Evolutionary conservation across 345 rosid genomes (phyloP), one percentile per base, ranked within the genome.

Genomic region (Populus tremula): DNA sequence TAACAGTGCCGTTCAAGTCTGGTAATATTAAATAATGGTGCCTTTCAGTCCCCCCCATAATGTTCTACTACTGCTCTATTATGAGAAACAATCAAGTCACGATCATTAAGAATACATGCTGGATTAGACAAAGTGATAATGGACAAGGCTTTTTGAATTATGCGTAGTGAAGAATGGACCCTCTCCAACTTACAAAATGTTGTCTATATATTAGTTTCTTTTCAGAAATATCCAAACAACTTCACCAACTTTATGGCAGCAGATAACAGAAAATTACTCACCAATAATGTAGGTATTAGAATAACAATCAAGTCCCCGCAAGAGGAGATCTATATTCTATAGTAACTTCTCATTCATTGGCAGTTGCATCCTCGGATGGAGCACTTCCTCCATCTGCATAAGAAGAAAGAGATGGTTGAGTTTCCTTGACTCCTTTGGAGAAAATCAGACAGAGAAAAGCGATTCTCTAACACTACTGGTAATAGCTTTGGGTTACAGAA

Each of bases 371-470:
- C 73, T 92, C 95, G 4, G 91, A 41, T 71, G 85, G 88, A 78
- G 90, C 86, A 86, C 88, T 86, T 54, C 90, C 90, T 80, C 89
- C 92, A 12, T 88, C 95, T 92, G 85, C 79, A 81, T 56, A 67
- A 36, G 27, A 36, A 61, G 18, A 29, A 45, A 67, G 61, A n/a
- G 33, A 68, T 23, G 6, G 18, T 0, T 79, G 17, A 36, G 45
- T 47, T 79, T 79, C 39, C 27, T 25, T 12, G 20, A 47, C 29
- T n/a, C 39, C 7, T 2, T 16, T 1, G 33, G 54, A 20, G 5
- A 80, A 77, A 41, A 4, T 5, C 59, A 18, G 11, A 76, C 8
- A 13, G 69, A 67, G 14, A 56, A 5, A 25, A 41, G 33, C 43
- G 49, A 67, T 50, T 21, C 43, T 29, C 18, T 25, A 66, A 75